A percentile compares a stretch with the other conserved stretches of the same genome.
Conservation (phyloP, 495 filamentous ascomycete genomes). For the Chlorociboria aeruginascens region DNA sequence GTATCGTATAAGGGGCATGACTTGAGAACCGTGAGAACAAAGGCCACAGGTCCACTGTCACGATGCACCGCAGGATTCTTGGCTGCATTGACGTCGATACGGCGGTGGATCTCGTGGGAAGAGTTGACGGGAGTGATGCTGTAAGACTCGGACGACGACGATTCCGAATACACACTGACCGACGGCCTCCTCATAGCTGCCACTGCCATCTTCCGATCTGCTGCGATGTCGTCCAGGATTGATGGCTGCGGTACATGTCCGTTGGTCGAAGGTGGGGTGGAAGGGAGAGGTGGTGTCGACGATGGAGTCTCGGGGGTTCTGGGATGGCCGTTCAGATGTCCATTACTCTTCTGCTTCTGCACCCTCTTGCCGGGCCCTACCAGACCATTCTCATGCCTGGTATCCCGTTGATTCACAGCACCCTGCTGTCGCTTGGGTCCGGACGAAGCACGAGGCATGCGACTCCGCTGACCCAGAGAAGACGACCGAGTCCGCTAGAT, state of each 20-base stretch:
- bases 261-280: slow-evolving; percentile 25
- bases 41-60: slow-evolving; percentile 51
- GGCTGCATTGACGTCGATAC: slow-evolving; percentile 51
- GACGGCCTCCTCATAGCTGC: slow-evolving; percentile 31
- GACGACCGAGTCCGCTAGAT: slow-evolving; percentile 19
- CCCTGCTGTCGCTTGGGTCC: slow-evolving; percentile 51
- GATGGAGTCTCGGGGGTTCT: slow-evolving; percentile 11
- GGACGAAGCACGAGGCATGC: slow-evolving; percentile 50
- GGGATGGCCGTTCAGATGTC: slow-evolving; percentile 28
- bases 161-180: slow-evolving; percentile 38
- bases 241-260: slow-evolving; percentile 18
- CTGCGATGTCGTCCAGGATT: slow-evolving; percentile 24
- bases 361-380: slow-evolving; percentile 78
- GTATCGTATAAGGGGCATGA: slow-evolving; percentile 92
- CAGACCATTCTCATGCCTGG: slow-evolving; percentile 77
- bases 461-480: slow-evolving; percentile 31
- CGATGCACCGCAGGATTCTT: slow-evolving; percentile 55
- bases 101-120: slow-evolving; percentile 39
- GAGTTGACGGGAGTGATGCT: slow-evolving; percentile 24
- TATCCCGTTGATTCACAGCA: slow-evolving; percentile 57
- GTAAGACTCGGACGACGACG: slow-evolving; percentile 34
- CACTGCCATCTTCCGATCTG: slow-evolving; percentile 24
- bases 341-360: slow-evolving; percentile 35
- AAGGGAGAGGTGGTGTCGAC: slow-evolving; percentile 25
- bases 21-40: slow-evolving; percentile 74